Evolutionary conservation across 2,329 filamentous ascomycete genomes (phyloP).

Genomic region (Paecilomyces niveus): DNA sequence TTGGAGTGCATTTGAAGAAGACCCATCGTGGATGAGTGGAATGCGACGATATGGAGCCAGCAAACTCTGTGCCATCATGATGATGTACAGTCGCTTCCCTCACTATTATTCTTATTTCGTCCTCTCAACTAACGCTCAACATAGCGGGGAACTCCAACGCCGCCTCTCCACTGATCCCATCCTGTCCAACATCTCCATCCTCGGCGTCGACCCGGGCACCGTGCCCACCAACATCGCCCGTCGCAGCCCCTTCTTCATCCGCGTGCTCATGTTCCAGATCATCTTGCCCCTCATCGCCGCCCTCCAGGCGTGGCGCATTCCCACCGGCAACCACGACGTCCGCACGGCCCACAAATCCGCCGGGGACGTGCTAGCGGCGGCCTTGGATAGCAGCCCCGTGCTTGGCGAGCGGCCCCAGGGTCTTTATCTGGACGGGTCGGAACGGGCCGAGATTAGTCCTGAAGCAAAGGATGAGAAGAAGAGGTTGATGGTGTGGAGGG

Average conservation of each 20-base stretch:
- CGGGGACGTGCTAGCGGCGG: conserved; percentile 1
- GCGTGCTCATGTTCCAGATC: conserved; percentile 3
- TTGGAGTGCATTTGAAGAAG: conserved; percentile 12
- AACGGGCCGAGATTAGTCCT: conserved; percentile 2
- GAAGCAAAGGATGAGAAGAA: conserved; percentile 7
- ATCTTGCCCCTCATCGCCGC: background rate
- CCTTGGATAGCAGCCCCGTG: conserved; percentile 1
- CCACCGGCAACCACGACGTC: conserved; percentile 1
- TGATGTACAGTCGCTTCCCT: conserved; percentile 16
- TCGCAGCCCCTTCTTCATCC: conserved; percentile 16
- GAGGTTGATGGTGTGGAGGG: conserved; percentile 7
- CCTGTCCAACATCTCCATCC: conserved; percentile 27
- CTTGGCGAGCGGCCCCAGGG: conserved; percentile 5
- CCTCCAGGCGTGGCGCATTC: background rate
- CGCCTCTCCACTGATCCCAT: conserved; percentile 19
- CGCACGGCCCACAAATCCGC: conserved; percentile 1
- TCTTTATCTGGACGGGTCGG: conserved; percentile 3
- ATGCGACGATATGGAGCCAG: conserved; percentile 34
- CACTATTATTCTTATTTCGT: background rate
- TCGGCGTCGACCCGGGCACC: conserved; percentile 33
- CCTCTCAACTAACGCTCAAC: background rate
- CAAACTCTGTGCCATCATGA: conserved; percentile 33
- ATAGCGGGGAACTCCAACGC: conserved; percentile 26
- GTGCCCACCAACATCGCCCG: conserved; percentile 27
- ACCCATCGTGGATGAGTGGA: conserved; percentile 17